These are phyloP conservation scores for Diutina neorugosa DNA, from an alignment of 1,139 yeast genomes.

Conservation along the genomic window DNA sequence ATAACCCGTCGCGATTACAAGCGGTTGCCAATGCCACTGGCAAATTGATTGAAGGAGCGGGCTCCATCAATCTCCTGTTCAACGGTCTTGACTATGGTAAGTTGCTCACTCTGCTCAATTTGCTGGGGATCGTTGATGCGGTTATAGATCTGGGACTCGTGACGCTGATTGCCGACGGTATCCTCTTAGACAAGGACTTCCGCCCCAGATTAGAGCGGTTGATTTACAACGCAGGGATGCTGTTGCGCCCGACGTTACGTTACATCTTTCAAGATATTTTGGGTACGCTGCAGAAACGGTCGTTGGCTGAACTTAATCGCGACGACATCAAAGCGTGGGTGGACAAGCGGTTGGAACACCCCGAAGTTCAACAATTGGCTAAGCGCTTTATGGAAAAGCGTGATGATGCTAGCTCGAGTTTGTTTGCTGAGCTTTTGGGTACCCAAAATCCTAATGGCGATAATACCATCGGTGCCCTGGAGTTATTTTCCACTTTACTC, in stretches of 20 bases:
- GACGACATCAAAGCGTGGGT: constrained; percentile 11
- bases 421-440: neutral
- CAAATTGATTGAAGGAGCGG: constrained; percentile 7
- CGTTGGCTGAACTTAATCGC: constrained; percentile 20
- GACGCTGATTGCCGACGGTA: constrained; percentile 21
- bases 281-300: constrained; percentile 12
- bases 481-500: neutral
- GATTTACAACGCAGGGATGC: neutral
- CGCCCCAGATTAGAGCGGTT: constrained; percentile 19
- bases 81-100: constrained; percentile 7
- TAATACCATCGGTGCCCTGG: neutral
- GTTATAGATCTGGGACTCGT: constrained; percentile 25
- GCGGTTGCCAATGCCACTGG: constrained; percentile 21
- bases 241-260: neutral
- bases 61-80: constrained; percentile 7
- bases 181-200: constrained; percentile 22
- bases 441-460: neutral
- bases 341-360: constrained; percentile 6
- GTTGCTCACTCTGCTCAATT: constrained; percentile 12
- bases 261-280: neutral
- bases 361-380: constrained; percentile 8
- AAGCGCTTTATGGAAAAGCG: neutral
- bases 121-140: constrained; percentile 14
- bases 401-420: neutral
- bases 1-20: constrained; percentile 17